Percentiles rank a stretch among this genome's conserved stretches.
These are phyloP conservation scores for Kwoniella dejecticola DNA, from an alignment of 768 basidiomycete genomes.

Conservation along the genomic window DNA sequence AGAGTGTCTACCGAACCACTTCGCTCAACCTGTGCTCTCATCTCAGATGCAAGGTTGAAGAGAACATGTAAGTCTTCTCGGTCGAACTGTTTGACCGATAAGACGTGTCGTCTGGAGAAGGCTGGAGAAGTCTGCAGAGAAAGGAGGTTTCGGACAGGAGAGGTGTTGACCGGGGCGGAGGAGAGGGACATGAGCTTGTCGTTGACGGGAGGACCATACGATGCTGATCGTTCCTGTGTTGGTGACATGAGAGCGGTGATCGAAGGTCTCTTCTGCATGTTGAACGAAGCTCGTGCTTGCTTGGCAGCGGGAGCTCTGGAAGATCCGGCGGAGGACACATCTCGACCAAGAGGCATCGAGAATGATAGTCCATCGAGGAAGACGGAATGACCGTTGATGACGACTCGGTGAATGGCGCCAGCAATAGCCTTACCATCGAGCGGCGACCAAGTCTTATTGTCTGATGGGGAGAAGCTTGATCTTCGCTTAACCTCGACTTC, in stretches of 20 bases:
- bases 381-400: conserved; percentile 82
- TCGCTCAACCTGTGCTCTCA: conserved; percentile 93
- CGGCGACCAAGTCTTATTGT: conserved; percentile 71
- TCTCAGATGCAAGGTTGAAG: conserved; percentile 92
- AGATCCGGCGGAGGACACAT: conserved; percentile 51
- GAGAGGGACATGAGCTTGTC: conserved; percentile 46
- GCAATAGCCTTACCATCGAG: conserved; percentile 65
- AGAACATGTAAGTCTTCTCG: conserved; percentile 87
- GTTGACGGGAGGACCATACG: conserved; percentile 21
- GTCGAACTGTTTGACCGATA: conserved; percentile 90
- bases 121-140: conserved; percentile 71
- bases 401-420: conserved; percentile 84
- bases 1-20: conserved; percentile 84
- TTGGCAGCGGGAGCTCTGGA: conserved; percentile 35
- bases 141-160: conserved; percentile 57
- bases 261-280: conserved; percentile 38
- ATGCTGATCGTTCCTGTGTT: conserved; percentile 13
- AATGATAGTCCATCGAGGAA: conserved; percentile 78
- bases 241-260: conserved; percentile 38
- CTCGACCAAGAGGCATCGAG: conserved; percentile 60
- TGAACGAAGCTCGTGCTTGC: conserved; percentile 55
- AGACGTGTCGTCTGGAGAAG: conserved; percentile 89
- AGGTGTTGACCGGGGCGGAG: conserved; percentile 52
- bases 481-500: conserved; percentile 87
- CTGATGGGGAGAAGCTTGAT: conserved; percentile 59